These are phyloP conservation scores for Gymnopus androsaceus DNA, from an alignment of 1,284 basidiomycete species.

Conservation along the genomic window DNA sequence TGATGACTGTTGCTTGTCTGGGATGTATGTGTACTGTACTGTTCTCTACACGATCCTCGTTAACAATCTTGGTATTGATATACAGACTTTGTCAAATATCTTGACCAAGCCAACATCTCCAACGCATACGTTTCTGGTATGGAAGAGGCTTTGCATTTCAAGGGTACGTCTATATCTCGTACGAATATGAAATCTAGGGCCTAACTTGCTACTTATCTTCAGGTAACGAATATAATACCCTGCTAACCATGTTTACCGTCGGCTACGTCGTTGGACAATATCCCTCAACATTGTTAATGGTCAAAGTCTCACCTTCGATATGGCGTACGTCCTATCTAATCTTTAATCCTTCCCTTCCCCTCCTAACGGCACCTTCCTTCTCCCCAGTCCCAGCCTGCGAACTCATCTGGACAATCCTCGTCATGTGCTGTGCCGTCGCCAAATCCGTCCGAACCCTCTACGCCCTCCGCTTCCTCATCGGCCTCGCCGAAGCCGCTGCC, in stretches of 20 bases:
- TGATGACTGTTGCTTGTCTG: constrained; percentile 10
- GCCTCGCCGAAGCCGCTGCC: constrained; percentile 13
- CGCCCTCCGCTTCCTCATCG: constrained; percentile 15
- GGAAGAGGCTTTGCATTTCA: constrained; percentile 61
- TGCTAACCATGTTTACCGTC: neutral
- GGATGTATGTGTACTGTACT: constrained; percentile 3
- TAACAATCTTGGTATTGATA: too few species aligned
- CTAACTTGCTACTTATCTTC: too few species aligned
- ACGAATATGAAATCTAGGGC: too few species aligned
- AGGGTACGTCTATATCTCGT: constrained; percentile 36
- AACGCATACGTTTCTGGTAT: constrained; percentile 67
- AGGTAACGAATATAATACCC: neutral
- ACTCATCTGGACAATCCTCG: constrained; percentile 14
- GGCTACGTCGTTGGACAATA: constrained; percentile 15
- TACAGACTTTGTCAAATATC: constrained; percentile 33
- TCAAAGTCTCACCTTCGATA: constrained; percentile 13
- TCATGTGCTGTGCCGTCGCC: constrained; percentile 13
- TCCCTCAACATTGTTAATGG: constrained; percentile 11
- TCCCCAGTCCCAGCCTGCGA: constrained; percentile 14
- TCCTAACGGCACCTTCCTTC: too few species aligned
- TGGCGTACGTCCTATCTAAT: constrained; percentile 6
- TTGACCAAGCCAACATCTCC: constrained; percentile 48
- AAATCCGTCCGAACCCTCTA: constrained; percentile 13
- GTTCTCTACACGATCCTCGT: neutral
- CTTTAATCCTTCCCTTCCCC: neutral